phyloP scores from a whole-genome alignment of 2,329 filamentous ascomycete genomes.

The Fusarium denticulatum region DNA sequence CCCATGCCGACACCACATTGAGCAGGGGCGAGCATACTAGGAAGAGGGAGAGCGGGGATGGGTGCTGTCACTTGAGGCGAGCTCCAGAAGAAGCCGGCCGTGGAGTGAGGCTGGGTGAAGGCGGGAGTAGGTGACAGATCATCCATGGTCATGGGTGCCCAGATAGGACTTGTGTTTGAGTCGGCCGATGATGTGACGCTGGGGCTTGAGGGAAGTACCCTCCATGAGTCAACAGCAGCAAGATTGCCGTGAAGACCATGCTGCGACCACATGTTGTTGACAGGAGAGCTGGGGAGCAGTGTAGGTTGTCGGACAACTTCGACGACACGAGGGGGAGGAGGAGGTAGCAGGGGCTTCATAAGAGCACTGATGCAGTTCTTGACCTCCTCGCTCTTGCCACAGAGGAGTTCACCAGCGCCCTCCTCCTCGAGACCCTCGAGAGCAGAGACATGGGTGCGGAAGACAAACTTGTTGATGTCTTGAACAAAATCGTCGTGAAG shows the following conservation, averaged over 20 bases:
- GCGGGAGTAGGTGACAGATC: conserved; percentile 83
- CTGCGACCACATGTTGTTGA: conserved; percentile 84
- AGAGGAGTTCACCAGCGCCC: conserved; percentile 90
- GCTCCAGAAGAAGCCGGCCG: conserved; percentile 81
- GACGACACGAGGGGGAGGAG: conserved; percentile 87
- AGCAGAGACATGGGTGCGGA: conserved; percentile 85
- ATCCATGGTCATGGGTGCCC: conserved; percentile 80
- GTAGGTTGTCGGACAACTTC: conserved; percentile 89
- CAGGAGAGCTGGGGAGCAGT: conserved; percentile 83
- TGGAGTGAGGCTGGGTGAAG: conserved; percentile 77
- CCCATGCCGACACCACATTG: conserved; percentile 84
- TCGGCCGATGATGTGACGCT: conserved; percentile 80
- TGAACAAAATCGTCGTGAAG: conserved; percentile 96
- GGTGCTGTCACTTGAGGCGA: conserved; percentile 78
- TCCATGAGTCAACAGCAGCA: conserved; percentile 84
- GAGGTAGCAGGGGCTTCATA: conserved; percentile 86
- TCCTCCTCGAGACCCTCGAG: conserved; percentile 97
- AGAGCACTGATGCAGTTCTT: conserved; percentile 86
- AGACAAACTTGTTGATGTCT: conserved; percentile 97
- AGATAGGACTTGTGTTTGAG: conserved; percentile 74
- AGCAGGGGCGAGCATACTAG: conserved; percentile 80
- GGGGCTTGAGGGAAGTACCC: conserved; percentile 88
- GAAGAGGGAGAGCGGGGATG: conserved; percentile 80
- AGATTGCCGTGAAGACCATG: conserved; percentile 71
- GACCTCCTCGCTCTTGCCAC: conserved; percentile 91